Base-by-base conservation (phyloP, 2,329 filamentous ascomycete genomes). In the Fusarium sacchari region DNA sequence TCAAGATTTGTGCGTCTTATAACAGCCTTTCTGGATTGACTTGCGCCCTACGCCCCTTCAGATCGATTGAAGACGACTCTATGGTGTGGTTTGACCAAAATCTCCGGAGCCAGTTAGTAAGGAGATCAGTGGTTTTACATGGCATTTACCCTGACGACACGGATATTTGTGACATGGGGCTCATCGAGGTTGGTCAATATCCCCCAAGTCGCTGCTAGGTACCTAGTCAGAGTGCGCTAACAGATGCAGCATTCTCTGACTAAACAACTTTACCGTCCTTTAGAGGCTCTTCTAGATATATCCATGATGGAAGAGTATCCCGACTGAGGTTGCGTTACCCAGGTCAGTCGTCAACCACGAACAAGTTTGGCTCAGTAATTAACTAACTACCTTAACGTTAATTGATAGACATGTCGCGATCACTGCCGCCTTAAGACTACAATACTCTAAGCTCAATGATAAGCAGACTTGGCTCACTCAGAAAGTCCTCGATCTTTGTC, bases 171-270 rank as follows among this genome's bases (percentile, higher is more conserved):
- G 71, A 61, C 1, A 0, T 30, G 4, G 61, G 61, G 14, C 40
- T 73, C 4, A 40, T 73, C 3, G 52, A 73, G 58, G 70, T 73
- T 61, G 7, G 69, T 60, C 6, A 11, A 22, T 7, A 7, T 2
- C 0, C 5, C 14, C 4, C 32, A 32, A 3, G 0, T 32, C 10
- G 8, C 18, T 6, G 1, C 20, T 3, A 3, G 6, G 8, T 3
- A 4, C 5, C 6, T 7, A 4, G 32, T 42, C 13, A n/a, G n/a
- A n/a, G 56, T 4, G 40, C 7, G 7, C 20, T 57, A 4, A 37
- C 9, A 26, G 2, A 0, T 7, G 3, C 4, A 67, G 55, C 37
- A 44, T 64, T 32, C 53, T 26, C 24, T 68, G 7, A 0, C 0
- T 4, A 0, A 0, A 3, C 2, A 4, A 10, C 6, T 22, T 4